Conservation (phyloP, 257 asterid species). For the Prunella vulgaris region DNA sequence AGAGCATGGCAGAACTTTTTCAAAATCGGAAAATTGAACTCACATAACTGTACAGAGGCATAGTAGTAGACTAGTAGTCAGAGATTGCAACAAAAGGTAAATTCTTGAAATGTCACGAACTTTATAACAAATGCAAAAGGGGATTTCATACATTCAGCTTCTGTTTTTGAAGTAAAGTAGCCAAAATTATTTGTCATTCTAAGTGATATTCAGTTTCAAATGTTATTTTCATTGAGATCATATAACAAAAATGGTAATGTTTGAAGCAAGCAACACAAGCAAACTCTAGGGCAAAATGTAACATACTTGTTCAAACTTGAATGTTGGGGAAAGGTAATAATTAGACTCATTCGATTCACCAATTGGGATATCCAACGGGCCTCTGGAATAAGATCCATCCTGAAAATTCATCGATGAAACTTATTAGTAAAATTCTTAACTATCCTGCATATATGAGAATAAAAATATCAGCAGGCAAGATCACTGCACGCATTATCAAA, state of each 20-base stretch:
- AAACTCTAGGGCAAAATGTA: slow-evolving; percentile 9
- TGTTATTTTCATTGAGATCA: not conserved
- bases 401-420: slow-evolving; percentile 36
- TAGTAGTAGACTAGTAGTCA: not conserved
- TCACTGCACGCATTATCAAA: not conserved
- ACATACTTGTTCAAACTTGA: slow-evolving; percentile 94
- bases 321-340: slow-evolving; percentile 77
- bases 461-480: not conserved
- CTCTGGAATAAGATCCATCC: slow-evolving; percentile 99
- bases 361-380: slow-evolving; percentile 82
- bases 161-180: not conserved
- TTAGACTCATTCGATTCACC: slow-evolving; percentile 59
- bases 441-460: slow-evolving; percentile 10
- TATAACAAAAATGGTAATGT: not conserved
- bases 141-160: not conserved
- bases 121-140: not conserved
- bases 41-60: not conserved
- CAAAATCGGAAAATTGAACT: not conserved
- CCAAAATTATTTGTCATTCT: too few relatives aligned
- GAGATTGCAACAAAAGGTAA: not conserved
- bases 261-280: slow-evolving; percentile 1
- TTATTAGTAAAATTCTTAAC: slow-evolving; percentile 10
- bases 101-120: not conserved
- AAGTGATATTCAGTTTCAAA: too few relatives aligned
- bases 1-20: not conserved